These are phyloP conservation scores for Smallanthus sonchifolius DNA, from an alignment of 129 eudicot genomes.

Conservation along the genomic window DNA sequence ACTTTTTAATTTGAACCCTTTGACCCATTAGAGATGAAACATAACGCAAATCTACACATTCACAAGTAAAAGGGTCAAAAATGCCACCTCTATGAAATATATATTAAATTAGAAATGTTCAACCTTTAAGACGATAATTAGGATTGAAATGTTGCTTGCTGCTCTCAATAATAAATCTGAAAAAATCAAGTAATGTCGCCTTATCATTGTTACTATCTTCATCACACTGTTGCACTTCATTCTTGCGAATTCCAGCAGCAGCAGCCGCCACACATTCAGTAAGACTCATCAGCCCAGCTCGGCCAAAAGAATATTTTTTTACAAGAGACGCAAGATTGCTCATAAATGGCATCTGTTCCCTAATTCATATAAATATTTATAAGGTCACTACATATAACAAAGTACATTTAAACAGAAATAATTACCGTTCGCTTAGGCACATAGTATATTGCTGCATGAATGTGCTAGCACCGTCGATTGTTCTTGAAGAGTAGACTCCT, in stretches of 20 bases:
- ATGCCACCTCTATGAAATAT: conserved; percentile 1
- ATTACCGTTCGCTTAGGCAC: conserved; percentile 57
- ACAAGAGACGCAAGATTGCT: conserved; percentile 58
- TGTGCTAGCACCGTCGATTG: conserved; percentile 67
- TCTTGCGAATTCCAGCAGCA: conserved; percentile 35
- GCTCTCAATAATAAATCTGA: conserved; percentile 78
- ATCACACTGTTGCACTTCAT: conserved; percentile 21
- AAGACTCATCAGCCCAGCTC: conserved; percentile 87
- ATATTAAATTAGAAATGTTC: conserved; percentile 3
- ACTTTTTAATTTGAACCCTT: neutral
- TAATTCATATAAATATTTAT: conserved; percentile 16
- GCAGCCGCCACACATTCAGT: conserved; percentile 71
- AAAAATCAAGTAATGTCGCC: conserved; percentile 57
- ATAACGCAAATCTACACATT: neutral
- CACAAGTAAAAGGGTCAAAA: neutral
- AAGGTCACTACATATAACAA: neutral
- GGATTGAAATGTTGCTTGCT: conserved; percentile 94
- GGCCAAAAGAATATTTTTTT: conserved; percentile 67
- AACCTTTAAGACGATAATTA: conserved; percentile 81
- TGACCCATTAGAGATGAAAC: neutral
- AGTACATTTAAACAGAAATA: neutral
- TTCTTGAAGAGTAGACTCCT: conserved; percentile 74
- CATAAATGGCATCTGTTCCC: conserved; percentile 66
- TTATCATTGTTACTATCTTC: conserved; percentile 37
- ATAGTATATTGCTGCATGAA: conserved; percentile 56